phyloP scores from a whole-genome alignment of 768 basidiomycete genomes.

The Lentinula raphanica region DNA sequence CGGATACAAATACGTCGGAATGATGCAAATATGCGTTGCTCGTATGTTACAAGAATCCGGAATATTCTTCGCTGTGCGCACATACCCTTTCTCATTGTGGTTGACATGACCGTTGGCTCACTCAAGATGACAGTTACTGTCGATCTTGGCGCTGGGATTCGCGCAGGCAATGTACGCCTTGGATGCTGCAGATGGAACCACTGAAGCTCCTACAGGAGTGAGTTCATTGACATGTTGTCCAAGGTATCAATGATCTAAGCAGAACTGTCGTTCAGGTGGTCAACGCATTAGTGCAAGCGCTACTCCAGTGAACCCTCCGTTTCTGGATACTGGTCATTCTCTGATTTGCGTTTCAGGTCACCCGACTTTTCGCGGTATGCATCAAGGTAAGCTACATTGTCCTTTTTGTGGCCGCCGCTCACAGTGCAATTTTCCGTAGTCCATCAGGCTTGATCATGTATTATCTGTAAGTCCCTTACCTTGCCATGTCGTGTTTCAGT shows the following conservation, averaged over 20 bases:
- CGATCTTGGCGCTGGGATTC: slow-evolving; percentile 80
- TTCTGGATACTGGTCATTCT: background rate
- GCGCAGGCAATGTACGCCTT: slow-evolving; percentile 83
- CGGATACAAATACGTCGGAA: slow-evolving; percentile 85
- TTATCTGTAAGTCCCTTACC: slow-evolving; percentile 58
- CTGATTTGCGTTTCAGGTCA: slow-evolving; percentile 34
- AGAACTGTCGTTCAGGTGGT: slow-evolving; percentile 40
- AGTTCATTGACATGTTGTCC: slow-evolving; percentile 12
- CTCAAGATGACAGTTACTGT: slow-evolving; percentile 53
- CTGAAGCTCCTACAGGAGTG: slow-evolving; percentile 48
- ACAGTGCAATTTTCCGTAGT: slow-evolving; percentile 22
- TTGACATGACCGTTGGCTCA: background rate
- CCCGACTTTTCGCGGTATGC: slow-evolving; percentile 62
- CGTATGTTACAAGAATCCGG: slow-evolving; percentile 92
- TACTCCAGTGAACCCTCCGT: slow-evolving; percentile 56
- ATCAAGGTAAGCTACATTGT: slow-evolving; percentile 30
- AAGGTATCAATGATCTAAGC: background rate
- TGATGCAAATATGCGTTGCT: slow-evolving; percentile 89
- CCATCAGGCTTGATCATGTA: slow-evolving; percentile 62
- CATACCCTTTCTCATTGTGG: no score
- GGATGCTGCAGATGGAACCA: slow-evolving; percentile 82
- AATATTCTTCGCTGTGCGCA: slow-evolving; percentile 79
- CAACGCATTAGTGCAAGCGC: slow-evolving; percentile 70
- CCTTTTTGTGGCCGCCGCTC: background rate
- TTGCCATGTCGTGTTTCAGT: slow-evolving; percentile 2